Conservation (phyloP, 2,329 filamentous ascomycete genomes). For the Lomentospora prolificans region DNA sequence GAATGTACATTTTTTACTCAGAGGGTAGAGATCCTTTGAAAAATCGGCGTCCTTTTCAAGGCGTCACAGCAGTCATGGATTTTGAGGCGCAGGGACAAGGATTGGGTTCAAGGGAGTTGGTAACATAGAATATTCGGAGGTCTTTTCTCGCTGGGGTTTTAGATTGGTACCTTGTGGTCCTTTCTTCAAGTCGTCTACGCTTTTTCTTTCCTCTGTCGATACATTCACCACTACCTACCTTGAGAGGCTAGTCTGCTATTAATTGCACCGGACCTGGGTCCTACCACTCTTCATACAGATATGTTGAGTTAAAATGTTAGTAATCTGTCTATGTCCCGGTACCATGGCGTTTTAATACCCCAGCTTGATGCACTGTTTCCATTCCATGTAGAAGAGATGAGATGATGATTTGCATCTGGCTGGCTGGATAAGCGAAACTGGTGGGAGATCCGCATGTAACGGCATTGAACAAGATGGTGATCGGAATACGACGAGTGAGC, state of each 20-base stretch:
- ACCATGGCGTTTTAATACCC: not conserved
- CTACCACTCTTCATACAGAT: not conserved
- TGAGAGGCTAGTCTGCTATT: not conserved
- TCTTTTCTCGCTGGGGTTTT: not conserved
- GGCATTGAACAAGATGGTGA: not conserved
- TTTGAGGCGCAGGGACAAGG: conserved; percentile 6
- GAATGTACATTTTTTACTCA: not conserved
- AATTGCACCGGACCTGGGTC: not conserved
- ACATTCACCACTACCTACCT: not conserved
- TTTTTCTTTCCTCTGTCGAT: not conserved
- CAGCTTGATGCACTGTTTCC: not conserved
- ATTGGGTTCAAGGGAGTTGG: conserved; percentile 6
- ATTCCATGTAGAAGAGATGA: not conserved
- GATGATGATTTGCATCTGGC: not conserved
- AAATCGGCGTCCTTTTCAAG: not conserved
- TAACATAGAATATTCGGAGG: conserved; percentile 3
- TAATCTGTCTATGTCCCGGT: not conserved
- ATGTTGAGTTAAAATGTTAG: too few species aligned
- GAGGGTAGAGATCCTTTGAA: not conserved
- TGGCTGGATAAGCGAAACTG: not conserved
- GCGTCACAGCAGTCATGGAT: not conserved
- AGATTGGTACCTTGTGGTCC: conserved; percentile 4
- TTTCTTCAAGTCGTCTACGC: not conserved
- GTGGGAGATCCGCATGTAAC: too few species aligned
- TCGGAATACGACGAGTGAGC: not conserved